Conservation (phyloP, 2,329 filamentous ascomycete species). For the Beauveria scarabaeidicola region DNA sequence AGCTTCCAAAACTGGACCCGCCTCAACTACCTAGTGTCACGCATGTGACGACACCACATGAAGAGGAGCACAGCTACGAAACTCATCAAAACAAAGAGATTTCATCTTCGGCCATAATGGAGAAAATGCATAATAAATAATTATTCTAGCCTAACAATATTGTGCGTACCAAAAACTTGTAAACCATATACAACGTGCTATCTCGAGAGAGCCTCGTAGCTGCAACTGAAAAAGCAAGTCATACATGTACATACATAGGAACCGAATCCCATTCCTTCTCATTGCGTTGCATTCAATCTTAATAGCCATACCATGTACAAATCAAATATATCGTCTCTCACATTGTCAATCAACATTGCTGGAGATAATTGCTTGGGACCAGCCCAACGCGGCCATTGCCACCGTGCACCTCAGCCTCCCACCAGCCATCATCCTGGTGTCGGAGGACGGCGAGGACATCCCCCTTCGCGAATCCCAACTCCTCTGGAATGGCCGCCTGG, state of each 20-base stretch:
- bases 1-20: neutral
- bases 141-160: neutral
- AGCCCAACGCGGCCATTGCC: slow-evolving; percentile 50
- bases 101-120: neutral
- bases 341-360: slow-evolving; percentile 34
- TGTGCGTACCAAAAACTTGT: neutral
- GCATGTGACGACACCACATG: slow-evolving; percentile 4
- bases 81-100: neutral
- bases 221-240: neutral
- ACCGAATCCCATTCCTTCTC: neutral
- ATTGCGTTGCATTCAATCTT: slow-evolving; percentile 9
- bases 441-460: slow-evolving; percentile 82
- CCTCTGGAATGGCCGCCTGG: slow-evolving; percentile 87
- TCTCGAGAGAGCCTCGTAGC: slow-evolving; percentile 2
- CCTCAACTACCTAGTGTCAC: neutral
- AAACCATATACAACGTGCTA: slow-evolving; percentile 5
- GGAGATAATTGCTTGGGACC: slow-evolving; percentile 61
- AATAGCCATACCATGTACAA: slow-evolving; percentile 10
- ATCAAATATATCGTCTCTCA: slow-evolving; percentile 2
- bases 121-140: neutral
- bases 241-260: slow-evolving; percentile 8
- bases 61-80: neutral
- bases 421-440: slow-evolving; percentile 97
- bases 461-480: slow-evolving; percentile 85
- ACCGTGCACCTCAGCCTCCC: slow-evolving; percentile 89